Evolutionary conservation across 768 basidiomycete genomes (phyloP), one percentile per base, ranked within the genome.

Genomic region (Clitopilus hobsonii): DNA sequence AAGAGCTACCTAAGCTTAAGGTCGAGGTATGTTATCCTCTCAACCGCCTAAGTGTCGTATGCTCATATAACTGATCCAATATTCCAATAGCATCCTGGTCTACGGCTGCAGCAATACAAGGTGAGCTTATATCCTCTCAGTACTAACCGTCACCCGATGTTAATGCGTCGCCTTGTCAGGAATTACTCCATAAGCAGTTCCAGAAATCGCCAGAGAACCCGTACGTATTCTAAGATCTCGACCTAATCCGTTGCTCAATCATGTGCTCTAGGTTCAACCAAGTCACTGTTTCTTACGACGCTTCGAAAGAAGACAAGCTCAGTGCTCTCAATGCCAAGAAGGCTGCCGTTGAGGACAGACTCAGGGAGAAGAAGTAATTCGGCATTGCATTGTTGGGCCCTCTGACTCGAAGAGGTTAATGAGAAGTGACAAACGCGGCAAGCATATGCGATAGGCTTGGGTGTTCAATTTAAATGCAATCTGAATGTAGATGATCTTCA

Each of bases 121-220:
- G 89, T 86, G 57, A 54, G 69, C 61, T 41, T n/a, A 28, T 48
- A n/a, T 3, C 51, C n/a, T n/a, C 18, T 24, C 11, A 10, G 38
- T 41, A 3, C 49, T 52, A 20, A 48, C 27, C 8, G 29, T 18
- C n/a, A 45, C 10, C 22, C 22, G 24, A 25, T 49, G 10, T 20
- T 49, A 49, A 52, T 28, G 38, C 28, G 47, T 49, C 53, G 41
- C 52, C 57, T 65, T n/a, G n/a, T n/a, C n/a, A 93, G 83, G 94
- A 98, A 56, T 71, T 94, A 49, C 72, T 97, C 49, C 88, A 83
- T 82, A 97, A 96, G 72, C 85, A 92, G 69, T 98, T 98, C 84
- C 91, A 97, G 70, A 98, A 97, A 70, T 87, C 91, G 1, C 91
- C 94, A 0, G 94, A 97, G 58, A 97, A 97, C 70, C 91, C 94